Conservation (phyloP, 2,329 filamentous ascomycete species). For the Alternaria infectoria region DNA sequence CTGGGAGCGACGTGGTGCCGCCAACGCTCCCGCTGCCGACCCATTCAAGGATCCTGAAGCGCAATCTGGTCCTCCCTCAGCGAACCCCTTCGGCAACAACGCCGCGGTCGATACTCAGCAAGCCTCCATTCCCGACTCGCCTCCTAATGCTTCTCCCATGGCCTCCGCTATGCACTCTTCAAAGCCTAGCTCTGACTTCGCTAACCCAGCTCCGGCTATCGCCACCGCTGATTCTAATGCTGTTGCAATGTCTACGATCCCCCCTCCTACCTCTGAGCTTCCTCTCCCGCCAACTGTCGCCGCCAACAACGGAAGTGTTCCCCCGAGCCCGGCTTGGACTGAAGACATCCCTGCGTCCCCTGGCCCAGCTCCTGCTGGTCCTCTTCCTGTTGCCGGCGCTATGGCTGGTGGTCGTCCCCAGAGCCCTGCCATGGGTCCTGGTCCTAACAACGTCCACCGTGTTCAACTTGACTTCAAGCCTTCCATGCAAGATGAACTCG, state of each 20-base stretch:
- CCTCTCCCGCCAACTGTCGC: slow-evolving; percentile 59
- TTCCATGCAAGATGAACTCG: slow-evolving; percentile 90
- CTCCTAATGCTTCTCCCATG: slow-evolving; percentile 25
- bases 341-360: slow-evolving; percentile 63
- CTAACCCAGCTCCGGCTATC: slow-evolving; percentile 48
- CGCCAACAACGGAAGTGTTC: slow-evolving; percentile 43
- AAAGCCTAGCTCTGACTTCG: slow-evolving; percentile 34
- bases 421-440: slow-evolving; percentile 55
- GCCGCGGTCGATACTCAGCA: slow-evolving; percentile 47
- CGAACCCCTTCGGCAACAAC: slow-evolving; percentile 63
- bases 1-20: slow-evolving; percentile 49
- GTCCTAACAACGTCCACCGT: slow-evolving; percentile 75
- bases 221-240: slow-evolving; percentile 51
- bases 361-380: slow-evolving; percentile 50
- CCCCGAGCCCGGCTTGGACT: slow-evolving; percentile 66
- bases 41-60: slow-evolving; percentile 67
- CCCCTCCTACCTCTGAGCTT: slow-evolving; percentile 39
- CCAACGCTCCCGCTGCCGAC: slow-evolving; percentile 61
- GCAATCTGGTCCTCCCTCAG: slow-evolving; percentile 45
- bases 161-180: slow-evolving; percentile 31
- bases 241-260: slow-evolving; percentile 27
- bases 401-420: slow-evolving; percentile 68
- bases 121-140: slow-evolving; percentile 33
- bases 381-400: slow-evolving; percentile 57
- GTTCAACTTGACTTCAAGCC: slow-evolving; percentile 95